Evolutionary conservation across 768 basidiomycete species (phyloP).

Genomic region (Amanita fuliginea): DNA sequence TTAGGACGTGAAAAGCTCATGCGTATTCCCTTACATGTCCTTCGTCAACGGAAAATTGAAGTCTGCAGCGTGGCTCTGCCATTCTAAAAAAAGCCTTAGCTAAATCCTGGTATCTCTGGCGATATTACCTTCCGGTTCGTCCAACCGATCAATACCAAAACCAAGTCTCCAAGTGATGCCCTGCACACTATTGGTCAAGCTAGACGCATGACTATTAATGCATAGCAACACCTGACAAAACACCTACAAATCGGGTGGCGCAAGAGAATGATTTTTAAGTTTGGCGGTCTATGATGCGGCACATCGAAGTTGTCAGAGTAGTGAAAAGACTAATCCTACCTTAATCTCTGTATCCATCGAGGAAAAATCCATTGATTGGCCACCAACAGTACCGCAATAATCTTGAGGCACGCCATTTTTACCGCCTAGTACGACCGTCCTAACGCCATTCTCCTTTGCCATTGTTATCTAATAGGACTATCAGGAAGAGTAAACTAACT

Average conservation of each 20-base stretch:
- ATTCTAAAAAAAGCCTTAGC: constrained; percentile 23
- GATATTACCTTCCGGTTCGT: constrained; percentile 40
- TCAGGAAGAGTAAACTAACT: background rate
- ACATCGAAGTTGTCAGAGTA: background rate
- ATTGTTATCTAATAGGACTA: constrained; percentile 36
- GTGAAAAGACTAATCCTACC: constrained; percentile 15
- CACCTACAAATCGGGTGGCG: constrained; percentile 51
- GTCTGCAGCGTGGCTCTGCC: constrained; percentile 46
- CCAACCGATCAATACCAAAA: constrained; percentile 40
- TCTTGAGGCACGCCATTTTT: constrained; percentile 34
- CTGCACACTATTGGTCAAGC: constrained; percentile 44
- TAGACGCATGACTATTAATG: constrained; percentile 10
- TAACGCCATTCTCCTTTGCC: constrained; percentile 45
- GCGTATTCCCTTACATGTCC: constrained; percentile 28
- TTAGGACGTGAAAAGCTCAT: background rate
- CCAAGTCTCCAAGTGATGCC: constrained; percentile 58
- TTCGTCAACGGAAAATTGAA: constrained; percentile 39
- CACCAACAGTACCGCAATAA: constrained; percentile 55
- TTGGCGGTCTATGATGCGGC: constrained; percentile 27
- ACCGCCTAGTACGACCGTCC: constrained; percentile 48
- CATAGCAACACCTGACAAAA: background rate
- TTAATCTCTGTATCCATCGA: constrained; percentile 53
- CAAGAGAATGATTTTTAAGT: constrained; percentile 41
- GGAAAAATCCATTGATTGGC: constrained; percentile 46
- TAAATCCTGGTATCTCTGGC: background rate